Percentiles rank a stretch among this genome's conserved stretches.
These are phyloP conservation scores for Salmacisia buchloeana DNA, from an alignment of 1,284 basidiomycete genomes.

Conservation along the genomic window DNA sequence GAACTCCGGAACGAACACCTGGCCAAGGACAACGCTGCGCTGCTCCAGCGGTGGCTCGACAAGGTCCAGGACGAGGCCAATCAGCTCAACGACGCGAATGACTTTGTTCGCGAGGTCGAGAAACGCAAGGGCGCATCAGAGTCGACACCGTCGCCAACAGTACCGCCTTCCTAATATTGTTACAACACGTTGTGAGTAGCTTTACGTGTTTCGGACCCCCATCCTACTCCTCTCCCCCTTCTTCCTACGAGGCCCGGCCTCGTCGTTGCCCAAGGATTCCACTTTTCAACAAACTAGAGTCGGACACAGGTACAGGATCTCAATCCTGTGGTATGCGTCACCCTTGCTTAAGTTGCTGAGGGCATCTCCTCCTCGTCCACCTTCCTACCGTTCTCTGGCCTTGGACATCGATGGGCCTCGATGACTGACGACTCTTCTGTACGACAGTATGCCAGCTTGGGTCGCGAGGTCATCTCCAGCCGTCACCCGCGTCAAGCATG, in stretches of 20 bases:
- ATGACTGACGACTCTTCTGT: no score
- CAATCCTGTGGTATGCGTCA: constrained; percentile 1
- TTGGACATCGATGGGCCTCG: no score
- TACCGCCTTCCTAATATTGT: no score
- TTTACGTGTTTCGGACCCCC: not conserved
- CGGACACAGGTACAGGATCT: constrained; percentile 2
- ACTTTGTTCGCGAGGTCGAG: constrained; percentile 2
- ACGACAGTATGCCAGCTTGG: not conserved
- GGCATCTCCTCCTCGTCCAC: not conserved
- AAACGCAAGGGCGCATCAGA: not conserved
- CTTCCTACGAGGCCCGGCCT: not conserved
- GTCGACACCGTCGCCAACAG: not conserved
- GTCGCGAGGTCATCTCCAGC: not conserved
- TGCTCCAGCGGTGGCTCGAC: constrained; percentile 64
- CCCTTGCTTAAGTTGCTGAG: not conserved
- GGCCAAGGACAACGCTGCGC: constrained; percentile 83
- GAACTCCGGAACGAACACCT: constrained; percentile 78
- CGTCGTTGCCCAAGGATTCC: not conserved
- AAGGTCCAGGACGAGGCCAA: constrained; percentile 81
- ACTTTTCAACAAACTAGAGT: constrained; percentile 8
- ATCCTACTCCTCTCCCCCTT: not conserved
- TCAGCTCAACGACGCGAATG: constrained; percentile 73
- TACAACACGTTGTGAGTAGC: no score
- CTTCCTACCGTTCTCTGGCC: not conserved
- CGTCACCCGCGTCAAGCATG: no score